Conservation (phyloP, 257 asterid genomes). For the Primulina tabacum region DNA sequence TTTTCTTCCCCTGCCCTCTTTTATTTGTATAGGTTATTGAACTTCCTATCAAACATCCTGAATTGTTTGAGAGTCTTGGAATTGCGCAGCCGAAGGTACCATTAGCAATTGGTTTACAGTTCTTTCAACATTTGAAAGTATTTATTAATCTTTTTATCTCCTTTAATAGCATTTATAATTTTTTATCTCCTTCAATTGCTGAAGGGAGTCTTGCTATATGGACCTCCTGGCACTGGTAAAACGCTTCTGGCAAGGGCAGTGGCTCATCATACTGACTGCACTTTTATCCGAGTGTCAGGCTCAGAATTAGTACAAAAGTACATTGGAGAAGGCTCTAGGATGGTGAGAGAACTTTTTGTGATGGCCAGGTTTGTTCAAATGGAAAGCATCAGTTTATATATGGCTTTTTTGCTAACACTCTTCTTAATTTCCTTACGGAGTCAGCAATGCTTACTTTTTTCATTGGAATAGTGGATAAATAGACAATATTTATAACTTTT, state of each 20-base stretch:
- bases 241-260: slow-evolving; percentile 73
- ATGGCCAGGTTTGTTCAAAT: slow-evolving; percentile 58
- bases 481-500: slow-evolving; percentile 5
- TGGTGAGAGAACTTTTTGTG: slow-evolving; percentile 78
- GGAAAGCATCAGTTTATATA: neutral
- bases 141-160: slow-evolving; percentile 15
- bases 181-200: slow-evolving; percentile 17
- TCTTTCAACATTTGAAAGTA: neutral
- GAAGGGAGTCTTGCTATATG: slow-evolving; percentile 70
- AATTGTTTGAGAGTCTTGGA: slow-evolving; percentile 74
- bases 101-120: slow-evolving; percentile 3
- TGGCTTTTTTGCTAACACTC: neutral
- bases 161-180: slow-evolving; percentile 5
- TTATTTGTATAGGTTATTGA: slow-evolving; percentile 50
- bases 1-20: slow-evolving; percentile 13
- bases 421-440: neutral
- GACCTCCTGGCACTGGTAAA: slow-evolving; percentile 80
- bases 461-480: neutral
- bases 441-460: neutral
- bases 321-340: slow-evolving; percentile 77
- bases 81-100: slow-evolving; percentile 74
- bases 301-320: slow-evolving; percentile 75
- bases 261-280: slow-evolving; percentile 75
- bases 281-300: slow-evolving; percentile 69
- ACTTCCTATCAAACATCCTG: slow-evolving; percentile 76